Percentiles rank a stretch among this genome's conserved stretches.
phyloP scores from a whole-genome alignment of 1,284 basidiomycete species.

The Heterobasidion occidentale region DNA sequence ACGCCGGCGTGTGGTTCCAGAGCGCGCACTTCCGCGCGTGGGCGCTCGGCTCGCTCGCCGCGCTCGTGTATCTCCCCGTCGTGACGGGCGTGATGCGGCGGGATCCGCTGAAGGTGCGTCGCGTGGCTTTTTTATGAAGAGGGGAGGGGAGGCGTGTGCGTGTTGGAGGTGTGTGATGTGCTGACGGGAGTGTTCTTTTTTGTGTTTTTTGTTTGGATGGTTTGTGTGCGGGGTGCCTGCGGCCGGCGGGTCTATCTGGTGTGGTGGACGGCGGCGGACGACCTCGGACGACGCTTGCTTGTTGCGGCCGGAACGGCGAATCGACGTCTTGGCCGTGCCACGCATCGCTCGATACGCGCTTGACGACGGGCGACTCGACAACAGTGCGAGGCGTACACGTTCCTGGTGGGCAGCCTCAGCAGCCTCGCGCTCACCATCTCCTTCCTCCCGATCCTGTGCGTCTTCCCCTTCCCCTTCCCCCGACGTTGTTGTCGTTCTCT shows the following conservation, averaged over 20 bases:
- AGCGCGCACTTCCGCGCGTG: constrained; percentile 65
- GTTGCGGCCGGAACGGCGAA: no score
- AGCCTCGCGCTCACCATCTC: constrained; percentile 58
- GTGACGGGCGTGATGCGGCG: constrained; percentile 52
- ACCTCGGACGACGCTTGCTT: no score
- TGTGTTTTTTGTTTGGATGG: no score
- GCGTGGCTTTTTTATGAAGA: neutral
- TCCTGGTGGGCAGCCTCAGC: constrained; percentile 61
- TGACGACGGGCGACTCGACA: no score
- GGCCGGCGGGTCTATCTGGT: no score
- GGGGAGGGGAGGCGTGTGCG: no score
- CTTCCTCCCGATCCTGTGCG: constrained; percentile 63
- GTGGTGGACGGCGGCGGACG: no score
- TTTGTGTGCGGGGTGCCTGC: no score
- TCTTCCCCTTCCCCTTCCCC: neutral
- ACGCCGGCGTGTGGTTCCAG: constrained; percentile 46
- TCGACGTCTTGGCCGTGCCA: no score
- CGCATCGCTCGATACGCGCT: no score
- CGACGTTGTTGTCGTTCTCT: no score
- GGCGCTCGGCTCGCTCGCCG: constrained; percentile 53
- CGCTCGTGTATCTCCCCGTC: constrained; percentile 59
- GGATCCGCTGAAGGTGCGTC: constrained; percentile 48
- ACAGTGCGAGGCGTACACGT: constrained; percentile 62
- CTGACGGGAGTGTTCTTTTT: neutral
- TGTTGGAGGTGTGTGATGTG: no score